Evolutionary conservation across 805 yeast species (phyloP), one percentile per base, ranked within the genome.

Genomic region (Maudiozyma barnettii): DNA sequence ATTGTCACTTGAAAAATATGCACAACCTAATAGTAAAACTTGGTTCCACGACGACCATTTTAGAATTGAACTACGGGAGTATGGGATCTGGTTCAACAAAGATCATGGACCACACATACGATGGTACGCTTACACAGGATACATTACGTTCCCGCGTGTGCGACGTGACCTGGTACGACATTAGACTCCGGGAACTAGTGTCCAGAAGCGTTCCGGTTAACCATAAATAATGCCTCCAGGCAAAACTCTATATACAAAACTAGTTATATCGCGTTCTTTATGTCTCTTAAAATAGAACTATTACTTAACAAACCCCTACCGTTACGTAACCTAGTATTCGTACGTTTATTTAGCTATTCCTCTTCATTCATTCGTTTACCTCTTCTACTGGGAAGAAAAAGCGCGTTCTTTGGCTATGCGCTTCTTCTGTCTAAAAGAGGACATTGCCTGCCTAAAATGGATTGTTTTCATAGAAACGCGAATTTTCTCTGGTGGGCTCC

Each of bases 71-170:
- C 10, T 51, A 51, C 41, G 59, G 58, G 12, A 46, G 46, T 33
- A 51, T 58, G 52, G 46, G 51, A 9, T 36, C 47, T n/a, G 51
- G 52, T n/a, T 51, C 52, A 36, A 46, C 31, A 23, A 51, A 51
- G 41, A 35, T 16, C 36, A 43, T 14, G 43, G 26, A 39, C 22
- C 31, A 22, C 39, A 21, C 22, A 19, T 29, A 20, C 18, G 18
- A 42, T 13, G 23, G n/a, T n/a, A 3, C 18, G 13, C 30, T 6
- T 26, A 26, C 30, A 26, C 36, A 16, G 18, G 36, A 33, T 8
- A 14, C 18, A n/a, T n/a, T 14, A 33, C 36, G 36, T 33, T 30
- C 20, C 7, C 26, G 35, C 18, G 35, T 42, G n/a, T 50, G 51
- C 39, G 40, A 36, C 14, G 23, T 53, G 5, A 41, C 41, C 19